Evolutionary conservation across 208 protist species (phyloP), one percentile per base, ranked within the genome.

Genomic region (Angomonas ambiguus): DNA sequence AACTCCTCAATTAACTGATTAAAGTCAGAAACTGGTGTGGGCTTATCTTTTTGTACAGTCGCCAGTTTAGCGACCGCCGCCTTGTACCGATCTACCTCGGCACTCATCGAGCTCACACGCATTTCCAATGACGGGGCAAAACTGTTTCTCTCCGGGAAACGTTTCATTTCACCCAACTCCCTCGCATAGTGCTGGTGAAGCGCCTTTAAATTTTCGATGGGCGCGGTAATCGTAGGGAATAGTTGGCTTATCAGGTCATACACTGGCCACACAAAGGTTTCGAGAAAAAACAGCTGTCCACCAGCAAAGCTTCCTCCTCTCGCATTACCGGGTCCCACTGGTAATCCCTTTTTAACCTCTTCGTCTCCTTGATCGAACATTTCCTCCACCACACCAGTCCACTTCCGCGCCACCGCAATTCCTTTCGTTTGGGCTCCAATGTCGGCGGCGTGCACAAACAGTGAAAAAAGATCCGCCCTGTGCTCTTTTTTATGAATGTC

Each of bases 381-480:
- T 76, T 96, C 91, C 24, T 91, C 83, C 34, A 90, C 58, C 4
- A 94, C 70, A n/a, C 76, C 76, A 4, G 84, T 69, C 87, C 91
- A 96, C 57, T 87, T 85, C 35, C 61, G 51, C 10, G 85, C 78
- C 35, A 96, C 76, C 2, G 27, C 35, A 33, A 89, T 30, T 8
- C 85, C 82, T 33, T 86, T 85, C 0, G 82, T 60, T 42, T 69
- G 75, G 1, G 81, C 85, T 3, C 85, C 79, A 71, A 96, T 80
- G 73, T 96, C 91, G 4, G 85, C 87, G 1, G 91, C 83, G 42
- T 93, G 85, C 8, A 93, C 61, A 20, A 96, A 48, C 16, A 94
- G 71, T 5, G 51, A 41, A 6, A 94, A 74, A 16, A 87, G 79
- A 25, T 87, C 73, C 25, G 77, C 55, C 8, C 87, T 77, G 49